phyloP scores from a whole-genome alignment of 208 protist genomes.

The Cochliopodium minus region DNA sequence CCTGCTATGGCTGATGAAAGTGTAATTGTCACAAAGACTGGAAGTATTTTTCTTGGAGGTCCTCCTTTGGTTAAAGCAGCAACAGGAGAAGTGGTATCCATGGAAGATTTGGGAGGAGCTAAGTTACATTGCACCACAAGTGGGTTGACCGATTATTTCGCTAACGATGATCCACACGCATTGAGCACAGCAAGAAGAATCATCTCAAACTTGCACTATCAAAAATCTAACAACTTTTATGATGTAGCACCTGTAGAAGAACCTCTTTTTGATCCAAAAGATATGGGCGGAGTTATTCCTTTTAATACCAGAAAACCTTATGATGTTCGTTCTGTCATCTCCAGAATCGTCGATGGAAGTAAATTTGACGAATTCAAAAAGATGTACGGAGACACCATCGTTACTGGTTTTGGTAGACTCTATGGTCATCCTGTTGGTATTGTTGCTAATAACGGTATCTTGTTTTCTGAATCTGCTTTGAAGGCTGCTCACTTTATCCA shows the following conservation, averaged over 20 bases:
- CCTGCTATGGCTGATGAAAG: conserved; percentile 79
- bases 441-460: conserved; percentile 83
- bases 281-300: conserved; percentile 71
- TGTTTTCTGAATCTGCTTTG: conserved; percentile 66
- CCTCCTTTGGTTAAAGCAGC: conserved; percentile 73
- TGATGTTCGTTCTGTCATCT: conserved; percentile 60
- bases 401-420: conserved; percentile 72
- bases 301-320: conserved; percentile 59
- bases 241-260: conserved; percentile 21
- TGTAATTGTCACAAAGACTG: conserved; percentile 70
- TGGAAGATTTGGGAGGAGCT: conserved; percentile 78
- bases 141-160: conserved; percentile 75
- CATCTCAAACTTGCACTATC: conserved; percentile 60
- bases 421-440: conserved; percentile 79
- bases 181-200: conserved; percentile 56
- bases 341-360: conserved; percentile 72
- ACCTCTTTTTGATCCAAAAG: conserved; percentile 44
- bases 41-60: conserved; percentile 83
- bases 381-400: conserved; percentile 66
- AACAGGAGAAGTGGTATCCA: conserved; percentile 68
- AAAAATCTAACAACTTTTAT: conserved; percentile 15
- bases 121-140: conserved; percentile 65
- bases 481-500: conserved; percentile 83
- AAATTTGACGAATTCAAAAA: conserved; percentile 80
- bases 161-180: conserved; percentile 63